phyloP scores from a whole-genome alignment of 2,329 filamentous ascomycete species.

The Stemphylium lycopersici region DNA sequence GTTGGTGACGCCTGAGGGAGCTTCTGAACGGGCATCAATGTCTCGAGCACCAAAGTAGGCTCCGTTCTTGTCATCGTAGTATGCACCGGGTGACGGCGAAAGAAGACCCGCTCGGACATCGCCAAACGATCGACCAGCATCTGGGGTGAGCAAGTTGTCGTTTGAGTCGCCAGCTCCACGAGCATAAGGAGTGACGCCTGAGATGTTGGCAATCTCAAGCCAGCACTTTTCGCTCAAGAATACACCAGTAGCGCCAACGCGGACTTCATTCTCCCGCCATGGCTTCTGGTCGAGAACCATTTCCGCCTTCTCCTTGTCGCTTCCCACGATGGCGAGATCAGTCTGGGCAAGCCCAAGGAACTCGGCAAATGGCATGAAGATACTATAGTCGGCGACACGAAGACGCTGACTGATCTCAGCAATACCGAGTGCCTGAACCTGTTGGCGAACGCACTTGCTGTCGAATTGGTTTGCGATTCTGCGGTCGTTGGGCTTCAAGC shows the following conservation, averaged over 20 bases:
- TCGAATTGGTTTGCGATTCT: constrained; percentile 98
- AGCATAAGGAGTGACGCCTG: constrained; percentile 60
- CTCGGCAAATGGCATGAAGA: constrained; percentile 95
- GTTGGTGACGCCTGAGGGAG: constrained; percentile 87
- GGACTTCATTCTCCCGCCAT: constrained; percentile 91
- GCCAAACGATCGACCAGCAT: constrained; percentile 59
- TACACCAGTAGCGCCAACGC: constrained; percentile 88
- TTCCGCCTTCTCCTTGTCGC: constrained; percentile 89
- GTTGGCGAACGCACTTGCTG: constrained; percentile 94
- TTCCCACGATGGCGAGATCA: constrained; percentile 85
- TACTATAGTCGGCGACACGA: constrained; percentile 89
- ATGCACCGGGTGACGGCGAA: constrained; percentile 63
- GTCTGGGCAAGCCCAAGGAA: constrained; percentile 88
- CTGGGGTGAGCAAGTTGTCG: constrained; percentile 64
- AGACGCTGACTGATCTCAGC: constrained; percentile 95
- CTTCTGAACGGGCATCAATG: constrained; percentile 85
- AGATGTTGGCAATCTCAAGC: constrained; percentile 82
- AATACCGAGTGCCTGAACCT: constrained; percentile 94
- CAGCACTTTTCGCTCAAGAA: constrained; percentile 96
- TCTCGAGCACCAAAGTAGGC: constrained; percentile 85
- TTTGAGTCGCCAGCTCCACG: constrained; percentile 32
- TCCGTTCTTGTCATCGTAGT: constrained; percentile 75
- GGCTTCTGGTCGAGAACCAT: constrained; percentile 88
- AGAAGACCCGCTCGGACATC: constrained; percentile 65
- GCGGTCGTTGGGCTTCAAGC: constrained; percentile 94